Percentiles rank a stretch among this genome's conserved stretches.
phyloP scores from a whole-genome alignment of 2,329 filamentous ascomycete genomes.

The Albophoma yamanashiensis region DNA sequence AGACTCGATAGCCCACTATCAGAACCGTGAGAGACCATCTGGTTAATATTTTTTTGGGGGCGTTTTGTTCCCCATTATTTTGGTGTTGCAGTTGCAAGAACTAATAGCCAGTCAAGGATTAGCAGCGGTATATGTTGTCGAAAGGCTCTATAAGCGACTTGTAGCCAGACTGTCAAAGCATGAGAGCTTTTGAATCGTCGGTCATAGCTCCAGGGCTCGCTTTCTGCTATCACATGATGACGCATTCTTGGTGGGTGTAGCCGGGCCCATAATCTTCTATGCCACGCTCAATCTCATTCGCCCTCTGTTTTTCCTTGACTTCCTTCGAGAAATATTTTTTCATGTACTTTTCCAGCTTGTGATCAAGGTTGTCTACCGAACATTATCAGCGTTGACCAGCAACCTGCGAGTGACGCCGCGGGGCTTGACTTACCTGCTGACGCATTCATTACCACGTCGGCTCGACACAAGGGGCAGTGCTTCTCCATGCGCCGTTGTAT shows the following conservation, averaged over 20 bases:
- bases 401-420: not conserved
- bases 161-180: not conserved
- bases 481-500: slow-evolving; percentile 61
- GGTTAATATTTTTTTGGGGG: no score
- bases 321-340: slow-evolving; percentile 67
- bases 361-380: slow-evolving; percentile 54
- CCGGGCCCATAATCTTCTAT: slow-evolving; percentile 60
- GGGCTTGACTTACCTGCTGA: slow-evolving; percentile 43
- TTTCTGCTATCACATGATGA: slow-evolving; percentile 39
- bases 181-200: not conserved
- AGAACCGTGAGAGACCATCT: not conserved
- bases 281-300: slow-evolving; percentile 67
- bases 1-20: not conserved
- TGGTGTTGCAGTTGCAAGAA: not conserved
- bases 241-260: slow-evolving; percentile 49
- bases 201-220: no score
- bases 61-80: no score
- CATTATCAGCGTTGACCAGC: not conserved
- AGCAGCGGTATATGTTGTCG: not conserved
- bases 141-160: not conserved
- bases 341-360: slow-evolving; percentile 56
- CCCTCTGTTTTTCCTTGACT: slow-evolving; percentile 53
- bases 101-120: not conserved
- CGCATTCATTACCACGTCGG: slow-evolving; percentile 59
- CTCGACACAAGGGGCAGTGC: slow-evolving; percentile 67